A percentile compares a stretch with the other conserved stretches of the same genome.
Evolutionary conservation across 73 alveolate genomes (phyloP).

Genomic region (Paraurostyla sp.): DNA sequence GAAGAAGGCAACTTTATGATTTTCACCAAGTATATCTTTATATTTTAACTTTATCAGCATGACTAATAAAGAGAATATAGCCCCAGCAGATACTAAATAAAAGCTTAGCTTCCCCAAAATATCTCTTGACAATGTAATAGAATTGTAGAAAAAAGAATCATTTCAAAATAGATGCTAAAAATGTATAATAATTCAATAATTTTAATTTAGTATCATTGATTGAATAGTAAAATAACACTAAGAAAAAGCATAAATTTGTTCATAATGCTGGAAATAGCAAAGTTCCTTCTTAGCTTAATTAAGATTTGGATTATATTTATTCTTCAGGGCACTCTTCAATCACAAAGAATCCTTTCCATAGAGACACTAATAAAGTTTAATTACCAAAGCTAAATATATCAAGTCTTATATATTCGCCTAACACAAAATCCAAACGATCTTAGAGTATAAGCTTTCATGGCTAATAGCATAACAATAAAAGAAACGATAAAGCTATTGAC

Average conservation of each 20-base stretch:
- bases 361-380: background rate
- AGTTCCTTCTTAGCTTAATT: background rate
- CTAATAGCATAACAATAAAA: background rate
- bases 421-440: background rate
- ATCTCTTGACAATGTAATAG: constrained; percentile 46
- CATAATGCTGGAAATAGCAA: background rate
- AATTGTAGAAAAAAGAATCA: constrained; percentile 11
- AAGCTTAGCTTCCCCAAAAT: constrained; percentile 41
- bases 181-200: background rate
- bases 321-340: background rate
- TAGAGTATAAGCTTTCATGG: background rate
- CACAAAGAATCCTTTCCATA: background rate
- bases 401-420: background rate
- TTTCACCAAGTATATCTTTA: background rate
- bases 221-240: background rate
- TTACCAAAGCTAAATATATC: constrained; percentile 11
- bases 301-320: background rate
- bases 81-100: no score
- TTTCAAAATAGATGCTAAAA: constrained; percentile 43
- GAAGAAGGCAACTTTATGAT: constrained; percentile 9
- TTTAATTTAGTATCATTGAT: constrained; percentile 1
- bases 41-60: background rate
- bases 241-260: background rate
- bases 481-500: constrained; percentile 41
- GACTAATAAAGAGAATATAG: background rate